A percentile compares a stretch with the other conserved stretches of the same genome.
Conservation (phyloP, 2,329 filamentous ascomycete genomes). For the Fusarium gaditjirri region DNA sequence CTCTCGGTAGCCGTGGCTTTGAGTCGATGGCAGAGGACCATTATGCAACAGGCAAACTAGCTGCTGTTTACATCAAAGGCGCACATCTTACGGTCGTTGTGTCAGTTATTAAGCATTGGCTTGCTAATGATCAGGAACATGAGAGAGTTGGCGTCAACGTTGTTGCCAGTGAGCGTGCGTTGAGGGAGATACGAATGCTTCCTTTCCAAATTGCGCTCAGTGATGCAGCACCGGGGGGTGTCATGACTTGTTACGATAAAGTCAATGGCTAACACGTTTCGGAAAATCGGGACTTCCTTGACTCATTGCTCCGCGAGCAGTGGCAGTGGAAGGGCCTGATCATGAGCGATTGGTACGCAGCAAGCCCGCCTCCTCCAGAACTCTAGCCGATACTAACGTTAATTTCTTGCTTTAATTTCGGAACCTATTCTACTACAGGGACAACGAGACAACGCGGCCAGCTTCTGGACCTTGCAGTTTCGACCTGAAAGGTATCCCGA, state of each 20-base stretch:
- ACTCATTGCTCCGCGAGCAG: neutral
- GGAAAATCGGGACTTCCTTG: neutral
- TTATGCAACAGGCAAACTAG: neutral
- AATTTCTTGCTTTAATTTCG: neutral
- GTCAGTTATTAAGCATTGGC: neutral
- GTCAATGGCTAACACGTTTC: neutral
- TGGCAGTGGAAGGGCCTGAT: neutral
- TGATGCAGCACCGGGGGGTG: neutral
- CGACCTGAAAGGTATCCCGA: neutral
- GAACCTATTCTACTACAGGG: neutral
- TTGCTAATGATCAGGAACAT: neutral
- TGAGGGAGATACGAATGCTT: neutral
- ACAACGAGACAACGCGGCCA: neutral
- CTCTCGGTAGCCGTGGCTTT: neutral
- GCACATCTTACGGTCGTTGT: neutral
- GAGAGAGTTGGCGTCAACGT: neutral
- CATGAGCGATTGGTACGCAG: neutral
- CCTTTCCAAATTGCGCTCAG: neutral
- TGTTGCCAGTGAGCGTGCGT: neutral
- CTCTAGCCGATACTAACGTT: accelerated
- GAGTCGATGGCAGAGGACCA: neutral
- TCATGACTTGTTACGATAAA: neutral
- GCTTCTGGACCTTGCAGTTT: neutral
- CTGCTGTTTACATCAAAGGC: neutral
- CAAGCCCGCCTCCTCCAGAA: accelerated